A percentile compares a stretch with the other conserved stretches of the same genome.
Conservation (phyloP, 768 basidiomycete genomes). For the Russula ochroleuca region DNA sequence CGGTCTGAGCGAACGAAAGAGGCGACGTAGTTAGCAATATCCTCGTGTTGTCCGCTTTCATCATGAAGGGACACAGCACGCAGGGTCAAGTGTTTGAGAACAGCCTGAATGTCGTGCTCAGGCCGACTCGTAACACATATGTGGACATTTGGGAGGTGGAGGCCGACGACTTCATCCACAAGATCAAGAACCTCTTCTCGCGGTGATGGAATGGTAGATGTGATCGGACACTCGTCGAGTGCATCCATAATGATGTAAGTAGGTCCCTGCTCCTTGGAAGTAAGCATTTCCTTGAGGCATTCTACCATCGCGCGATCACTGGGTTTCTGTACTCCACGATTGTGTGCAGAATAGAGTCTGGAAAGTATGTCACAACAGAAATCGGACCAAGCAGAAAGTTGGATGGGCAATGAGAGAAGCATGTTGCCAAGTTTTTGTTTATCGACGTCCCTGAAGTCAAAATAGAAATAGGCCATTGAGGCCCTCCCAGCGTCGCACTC, state of each 20-base stretch:
- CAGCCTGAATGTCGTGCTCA: constrained; percentile 3
- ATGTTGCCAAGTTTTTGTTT: background rate
- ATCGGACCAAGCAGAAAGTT: background rate
- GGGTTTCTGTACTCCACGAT: background rate
- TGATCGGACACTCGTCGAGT: background rate
- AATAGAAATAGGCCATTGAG: constrained; percentile 4
- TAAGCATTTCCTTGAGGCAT: background rate
- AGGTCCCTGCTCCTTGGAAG: background rate
- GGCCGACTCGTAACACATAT: constrained; percentile 12
- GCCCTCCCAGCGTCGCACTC: background rate
- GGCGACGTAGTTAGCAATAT: background rate
- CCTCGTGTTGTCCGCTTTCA: background rate
- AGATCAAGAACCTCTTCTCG: too few species aligned
- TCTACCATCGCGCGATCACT: background rate
- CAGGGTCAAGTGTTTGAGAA: background rate
- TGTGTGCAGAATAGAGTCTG: background rate
- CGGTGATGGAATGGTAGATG: too few species aligned
- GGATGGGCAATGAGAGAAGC: background rate
- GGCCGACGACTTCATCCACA: background rate
- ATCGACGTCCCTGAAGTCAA: constrained; percentile 5
- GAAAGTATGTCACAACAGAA: background rate
- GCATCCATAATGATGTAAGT: background rate
- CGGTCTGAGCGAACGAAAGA: background rate
- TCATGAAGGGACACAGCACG: background rate
- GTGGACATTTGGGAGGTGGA: background rate